These are phyloP conservation scores for Polygonum aviculare DNA, from an alignment of 148 eudicot species.

Conservation along the genomic window DNA sequence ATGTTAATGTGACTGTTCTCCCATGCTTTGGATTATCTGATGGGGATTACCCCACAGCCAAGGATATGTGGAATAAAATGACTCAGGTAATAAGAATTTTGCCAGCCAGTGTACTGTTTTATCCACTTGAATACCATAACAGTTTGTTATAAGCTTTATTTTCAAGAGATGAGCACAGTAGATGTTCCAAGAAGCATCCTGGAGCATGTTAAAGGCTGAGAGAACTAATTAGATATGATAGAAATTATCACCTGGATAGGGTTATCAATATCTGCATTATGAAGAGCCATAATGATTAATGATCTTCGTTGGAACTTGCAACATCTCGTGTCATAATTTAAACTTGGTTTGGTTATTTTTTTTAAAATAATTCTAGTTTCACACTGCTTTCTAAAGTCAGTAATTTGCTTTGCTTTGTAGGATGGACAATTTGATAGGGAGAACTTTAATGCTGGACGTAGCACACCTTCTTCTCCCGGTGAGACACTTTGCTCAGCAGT, in stretches of 20 bases:
- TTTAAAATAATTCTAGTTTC: not conserved
- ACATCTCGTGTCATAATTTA: not conserved
- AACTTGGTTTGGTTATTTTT: not conserved
- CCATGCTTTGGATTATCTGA: conserved; percentile 85
- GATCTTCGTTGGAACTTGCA: not conserved
- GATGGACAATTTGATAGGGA: conserved; percentile 91
- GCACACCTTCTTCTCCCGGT: conserved; percentile 87
- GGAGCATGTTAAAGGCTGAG: not conserved
- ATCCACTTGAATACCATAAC: not conserved
- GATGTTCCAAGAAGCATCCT: not conserved
- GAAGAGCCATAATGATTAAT: not conserved
- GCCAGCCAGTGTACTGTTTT: not conserved
- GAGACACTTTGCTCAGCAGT: conserved; percentile 92
- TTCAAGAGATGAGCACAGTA: not conserved
- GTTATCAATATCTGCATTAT: not conserved
- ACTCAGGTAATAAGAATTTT: conserved; percentile 39
- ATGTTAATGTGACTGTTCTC: conserved; percentile 84
- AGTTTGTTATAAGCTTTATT: not conserved
- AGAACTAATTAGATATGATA: not conserved
- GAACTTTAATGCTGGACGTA: conserved; percentile 67
- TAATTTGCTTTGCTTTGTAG: conserved; percentile 29
- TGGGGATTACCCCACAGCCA: conserved; percentile 73
- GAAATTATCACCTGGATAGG: not conserved
- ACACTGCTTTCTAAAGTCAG: not conserved
- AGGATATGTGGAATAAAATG: conserved; percentile 93